Base-by-base conservation (phyloP, 176 grass and related monocot genomes). In the Eremochloa ophiuroides region DNA sequence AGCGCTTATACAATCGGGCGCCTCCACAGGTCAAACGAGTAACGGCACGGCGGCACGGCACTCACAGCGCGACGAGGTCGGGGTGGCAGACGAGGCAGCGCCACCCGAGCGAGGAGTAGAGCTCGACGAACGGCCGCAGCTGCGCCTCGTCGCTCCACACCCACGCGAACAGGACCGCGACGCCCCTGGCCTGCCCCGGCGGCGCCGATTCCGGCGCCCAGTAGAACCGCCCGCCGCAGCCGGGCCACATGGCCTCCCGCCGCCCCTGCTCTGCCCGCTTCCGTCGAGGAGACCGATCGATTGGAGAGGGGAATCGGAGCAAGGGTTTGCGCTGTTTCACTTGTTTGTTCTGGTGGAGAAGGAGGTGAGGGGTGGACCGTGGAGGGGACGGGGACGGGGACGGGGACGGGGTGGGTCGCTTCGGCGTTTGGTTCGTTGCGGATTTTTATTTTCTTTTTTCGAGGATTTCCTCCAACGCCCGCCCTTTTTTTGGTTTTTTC, bases 31-130 rank as follows among this genome's bases (percentile, higher is more conserved):
- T 6, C 14, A 78, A 10, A 27, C 22, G 16, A 84, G 51, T 10
- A 51, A 4, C 9, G 22, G 69, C n/a, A 44, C 71, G 43, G 74
- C 25, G 34, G 64, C 10, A 75, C 25, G 34, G 64, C 10, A 75
- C 84, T 98, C 76, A 99, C 96, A 93, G 82, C 22, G 88, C 79
- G 58, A 99, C 93, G 75, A 91, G 89, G 81, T 99, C 96, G 40
- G 93, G 82, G 70, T 95, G 93, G 89, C 96, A 99, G 12, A 99
- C 83, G 77, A 95, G 84, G 63, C 93, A 89, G 5, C 87, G 85
- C 96, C 93, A 99, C 16, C 93, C 96, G 23, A 99, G 89, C 61
- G 91, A 93, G 47, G 86, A 87, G 81, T 99, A 99, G 34, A 99
- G 93, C 43, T 95, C 87, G 8, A 99, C 79, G 81, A 85, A 99